Evolutionary conservation across 148 eudicot genomes (phyloP).

Genomic region (Rhododendron simsii): DNA sequence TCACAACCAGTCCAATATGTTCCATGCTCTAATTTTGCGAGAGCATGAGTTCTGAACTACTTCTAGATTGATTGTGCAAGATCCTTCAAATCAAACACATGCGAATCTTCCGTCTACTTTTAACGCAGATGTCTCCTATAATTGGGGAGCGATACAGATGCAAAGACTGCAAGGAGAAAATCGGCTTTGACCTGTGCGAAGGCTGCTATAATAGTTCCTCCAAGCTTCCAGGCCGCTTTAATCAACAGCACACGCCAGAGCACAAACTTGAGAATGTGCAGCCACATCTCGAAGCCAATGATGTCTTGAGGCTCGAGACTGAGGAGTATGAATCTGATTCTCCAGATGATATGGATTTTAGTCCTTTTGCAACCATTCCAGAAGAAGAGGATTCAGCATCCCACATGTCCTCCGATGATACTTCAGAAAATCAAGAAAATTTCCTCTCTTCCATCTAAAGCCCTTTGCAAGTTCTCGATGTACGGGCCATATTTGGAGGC

Average conservation of each 20-base stretch:
- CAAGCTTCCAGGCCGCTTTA: slow-evolving; percentile 68
- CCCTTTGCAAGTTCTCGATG: neutral
- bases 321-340: neutral
- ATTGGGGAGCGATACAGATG: slow-evolving; percentile 62
- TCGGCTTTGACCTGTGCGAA: slow-evolving; percentile 67
- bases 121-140: slow-evolving; percentile 58
- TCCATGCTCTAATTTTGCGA: neutral
- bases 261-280: slow-evolving; percentile 45
- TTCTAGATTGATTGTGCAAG: neutral
- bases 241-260: slow-evolving; percentile 69
- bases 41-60: neutral
- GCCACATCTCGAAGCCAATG: neutral
- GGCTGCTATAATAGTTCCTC: slow-evolving; percentile 52
- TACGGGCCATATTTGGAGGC: neutral
- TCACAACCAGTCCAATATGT: neutral
- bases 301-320: neutral
- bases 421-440: neutral
- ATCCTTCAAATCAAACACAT: neutral
- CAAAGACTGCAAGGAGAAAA: slow-evolving; percentile 46
- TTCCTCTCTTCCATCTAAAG: neutral
- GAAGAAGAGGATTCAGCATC: slow-evolving; percentile 8
- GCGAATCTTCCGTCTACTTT: neutral
- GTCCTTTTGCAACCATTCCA: neutral
- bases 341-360: neutral
- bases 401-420: neutral